Evolutionary conservation across 2,329 filamentous ascomycete species (phyloP), one percentile per base, ranked within the genome.

Genomic region (Colletotrichum noveboracense): DNA sequence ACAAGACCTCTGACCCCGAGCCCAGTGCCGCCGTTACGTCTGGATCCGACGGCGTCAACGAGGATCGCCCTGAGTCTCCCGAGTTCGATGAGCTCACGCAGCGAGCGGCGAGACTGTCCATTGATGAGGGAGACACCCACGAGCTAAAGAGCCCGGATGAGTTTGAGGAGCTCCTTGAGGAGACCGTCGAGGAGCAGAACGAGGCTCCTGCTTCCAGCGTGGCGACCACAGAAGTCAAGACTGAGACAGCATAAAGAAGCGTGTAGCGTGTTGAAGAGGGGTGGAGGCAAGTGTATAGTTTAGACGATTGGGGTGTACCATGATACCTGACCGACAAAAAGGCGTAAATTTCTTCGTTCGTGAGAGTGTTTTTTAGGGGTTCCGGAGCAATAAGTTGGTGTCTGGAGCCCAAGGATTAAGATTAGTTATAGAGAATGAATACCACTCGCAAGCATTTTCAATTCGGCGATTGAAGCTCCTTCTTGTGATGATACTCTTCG

Each of bases 251-350:
- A 69, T 73, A 18, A 75, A 36, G 10, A 38, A 61, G n/a, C 16
- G n/a, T 26, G 70, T 68, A 18, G n/a, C 30, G 56, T 48, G 58
- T 60, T 32, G 10, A 67, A 52, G 64, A 32, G 26, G n/a, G 43
- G 70, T 34, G 62, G 26, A 56, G 48, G 52, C 36, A 65, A 64
- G 14, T 76, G 66, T 76, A 66, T 61, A 70, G 71, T 76, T 76
- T 70, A 61, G 71, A 76, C 71, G 28, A 76, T 76, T 75, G 64
- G 71, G 70, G 38, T 76, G 74, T 76, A 61, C 38, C 71, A 76
- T 76, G 74, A 76, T 76, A 76, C 74, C 74, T 76, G 74, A 75
- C 70, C 64, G 70, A 75, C 58, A 68, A 73, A 72, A 73, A 75
- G 74, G 74, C 71, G 74, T 74, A 76, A 73, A 67, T 70, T 75